phyloP scores from a whole-genome alignment of 768 basidiomycete species.

The Rhodotorula toruloides region DNA sequence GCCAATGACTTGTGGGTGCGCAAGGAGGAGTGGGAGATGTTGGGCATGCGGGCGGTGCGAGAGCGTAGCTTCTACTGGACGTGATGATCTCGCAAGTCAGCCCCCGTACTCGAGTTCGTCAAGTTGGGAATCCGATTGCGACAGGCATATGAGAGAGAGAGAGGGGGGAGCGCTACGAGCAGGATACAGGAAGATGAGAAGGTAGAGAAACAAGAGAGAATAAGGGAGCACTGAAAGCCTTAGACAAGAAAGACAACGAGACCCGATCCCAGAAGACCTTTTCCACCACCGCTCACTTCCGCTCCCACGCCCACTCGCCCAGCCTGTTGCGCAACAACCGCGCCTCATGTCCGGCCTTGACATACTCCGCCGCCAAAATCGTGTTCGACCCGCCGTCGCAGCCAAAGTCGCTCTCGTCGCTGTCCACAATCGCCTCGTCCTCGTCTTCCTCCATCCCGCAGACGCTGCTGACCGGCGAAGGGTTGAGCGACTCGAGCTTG shows the following conservation, averaged over 20 bases:
- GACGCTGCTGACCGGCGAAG: neutral
- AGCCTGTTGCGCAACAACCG: conserved; percentile 1
- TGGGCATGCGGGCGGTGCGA: conserved; percentile 48
- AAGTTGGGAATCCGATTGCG: neutral
- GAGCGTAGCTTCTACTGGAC: conserved; percentile 45
- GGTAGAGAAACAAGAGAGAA: neutral
- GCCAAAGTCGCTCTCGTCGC: conserved; percentile 9
- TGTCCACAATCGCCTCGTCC: neutral
- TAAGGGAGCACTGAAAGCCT: too few species aligned
- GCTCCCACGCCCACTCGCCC: conserved; percentile 15
- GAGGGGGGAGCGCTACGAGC: neutral
- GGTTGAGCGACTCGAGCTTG: conserved; percentile 21
- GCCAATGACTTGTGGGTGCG: conserved; percentile 86
- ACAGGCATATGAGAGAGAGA: neutral
- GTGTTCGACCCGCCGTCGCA: neutral
- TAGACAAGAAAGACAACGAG: too few species aligned
- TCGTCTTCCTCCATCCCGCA: neutral
- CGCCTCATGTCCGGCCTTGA: conserved; percentile 26
- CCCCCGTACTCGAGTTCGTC: too few species aligned
- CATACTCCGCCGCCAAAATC: conserved; percentile 12
- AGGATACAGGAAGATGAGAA: neutral
- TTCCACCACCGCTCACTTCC: too few species aligned
- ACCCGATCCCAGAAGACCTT: too few species aligned
- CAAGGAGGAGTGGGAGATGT: conserved; percentile 62
- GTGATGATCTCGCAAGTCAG: neutral